Percentiles rank a stretch among this genome's conserved stretches.
Conservation (phyloP, 768 basidiomycete species). For the Hypsizygus marmoreus region DNA sequence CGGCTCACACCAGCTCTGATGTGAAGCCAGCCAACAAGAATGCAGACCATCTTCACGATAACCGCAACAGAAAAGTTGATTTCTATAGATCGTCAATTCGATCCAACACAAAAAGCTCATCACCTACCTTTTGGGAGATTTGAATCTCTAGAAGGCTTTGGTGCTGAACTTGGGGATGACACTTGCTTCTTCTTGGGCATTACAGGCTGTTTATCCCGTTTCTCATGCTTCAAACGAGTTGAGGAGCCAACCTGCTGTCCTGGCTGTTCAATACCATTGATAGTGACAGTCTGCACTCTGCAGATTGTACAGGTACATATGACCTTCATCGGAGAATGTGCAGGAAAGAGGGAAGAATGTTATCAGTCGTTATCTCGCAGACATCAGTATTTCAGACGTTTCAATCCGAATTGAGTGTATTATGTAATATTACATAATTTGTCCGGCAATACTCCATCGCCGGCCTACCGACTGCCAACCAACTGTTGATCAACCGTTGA, state of each 20-base stretch:
- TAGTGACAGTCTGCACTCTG: conserved; percentile 2
- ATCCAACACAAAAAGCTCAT: background rate
- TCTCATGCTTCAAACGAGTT: conserved; percentile 5
- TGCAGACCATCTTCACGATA: conserved; percentile 11
- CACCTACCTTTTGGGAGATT: conserved; percentile 4
- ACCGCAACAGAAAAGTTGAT: background rate
- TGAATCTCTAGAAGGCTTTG: background rate
- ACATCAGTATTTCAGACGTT: too few relatives aligned
- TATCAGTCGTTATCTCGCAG: too few relatives aligned
- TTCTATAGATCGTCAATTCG: background rate
- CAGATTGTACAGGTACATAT: conserved; percentile 11
- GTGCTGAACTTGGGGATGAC: conserved; percentile 1
- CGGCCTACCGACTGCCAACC: too few relatives aligned
- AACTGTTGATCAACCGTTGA: too few relatives aligned
- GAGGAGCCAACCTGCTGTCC: conserved; percentile 3
- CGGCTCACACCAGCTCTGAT: conserved; percentile 22
- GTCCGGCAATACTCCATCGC: too few relatives aligned
- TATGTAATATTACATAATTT: too few relatives aligned
- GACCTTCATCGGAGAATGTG: too few relatives aligned
- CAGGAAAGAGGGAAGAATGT: too few relatives aligned
- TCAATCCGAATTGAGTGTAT: too few relatives aligned
- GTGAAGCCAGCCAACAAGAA: conserved; percentile 24
- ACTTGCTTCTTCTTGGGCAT: background rate
- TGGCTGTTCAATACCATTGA: conserved; percentile 8
- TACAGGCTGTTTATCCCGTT: conserved; percentile 5